Evolutionary conservation across 352 stramenopile species (phyloP), one percentile per base, ranked within the genome.

Genomic region (Phytopythium vexans): DNA sequence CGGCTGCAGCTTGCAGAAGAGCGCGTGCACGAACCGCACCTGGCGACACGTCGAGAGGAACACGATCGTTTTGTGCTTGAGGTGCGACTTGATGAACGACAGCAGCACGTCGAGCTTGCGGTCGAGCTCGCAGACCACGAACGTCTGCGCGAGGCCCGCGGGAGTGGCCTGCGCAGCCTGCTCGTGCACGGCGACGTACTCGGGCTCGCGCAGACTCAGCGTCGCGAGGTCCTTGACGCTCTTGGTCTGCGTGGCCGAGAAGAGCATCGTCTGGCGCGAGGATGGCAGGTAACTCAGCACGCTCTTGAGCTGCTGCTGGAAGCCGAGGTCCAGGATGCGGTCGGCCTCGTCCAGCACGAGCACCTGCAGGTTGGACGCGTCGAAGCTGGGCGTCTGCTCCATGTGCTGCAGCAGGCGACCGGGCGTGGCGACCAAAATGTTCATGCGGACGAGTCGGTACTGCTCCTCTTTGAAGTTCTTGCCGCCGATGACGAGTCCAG

Each of bases 311-410:
- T 99, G 97, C 60, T 98, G 93, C 58, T 99, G 96, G 74, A 99
- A 99, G 6, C 98, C 98, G 68, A 99, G 91, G 72, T 99, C 95
- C 33, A 99, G 65, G 54, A 99, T 99, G 27, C 97, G 82, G 74
- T 99, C 98, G 4, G 98, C 97, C 73, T 99, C 98, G 66, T 99
- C 98, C 56, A 99, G 95, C 21, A 99, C 95, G 43, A 99, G 87
- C 35, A 98, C 66, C 64, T 97, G 87, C 21, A 99, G 60, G 56
- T 96, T 90, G 49, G 84, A 90, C 6, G 92, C 78, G 66, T 99
- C 94, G 60, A 99, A 98, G 36, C 89, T 91, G 4, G 94, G 89
- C 37, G 97, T 99, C 78, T 99, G 95, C 72, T 99, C 96, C 70
- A 99, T 94, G 84, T 99, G 97, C 71, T 99, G 96, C 53, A 99